Evolutionary conservation across 352 stramenopile genomes (phyloP), one percentile per base, ranked within the genome.

Genomic region (Pilasporangium apinafurcum): DNA sequence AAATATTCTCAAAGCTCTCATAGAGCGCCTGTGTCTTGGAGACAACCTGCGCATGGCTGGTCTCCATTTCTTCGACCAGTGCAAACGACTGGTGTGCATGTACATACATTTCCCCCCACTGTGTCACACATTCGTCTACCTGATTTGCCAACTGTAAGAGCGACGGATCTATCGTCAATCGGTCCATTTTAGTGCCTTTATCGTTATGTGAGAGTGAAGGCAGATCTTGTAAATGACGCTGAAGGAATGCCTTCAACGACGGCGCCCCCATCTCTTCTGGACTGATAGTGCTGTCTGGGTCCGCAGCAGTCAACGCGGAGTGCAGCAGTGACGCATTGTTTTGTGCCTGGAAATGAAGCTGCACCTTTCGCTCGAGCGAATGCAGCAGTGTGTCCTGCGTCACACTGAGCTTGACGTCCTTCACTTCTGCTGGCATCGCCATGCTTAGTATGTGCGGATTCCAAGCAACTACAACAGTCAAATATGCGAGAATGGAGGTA

Each of bases 61-160:
- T 51, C 43, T 92, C 81, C 81, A 92, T 89, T 31, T 90, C 75
- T 13, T 82, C 65, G 20, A 92, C 73, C 9, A 89, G 59, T 12
- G 59, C 68, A 20, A 86, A 67, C 16, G 75, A 78, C 18, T 76
- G 44, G 24, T 84, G 65, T 4, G 77, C 75, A 46, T 89, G 74
- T 17, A 57, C 50, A 25, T 65, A 64, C 37, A 92, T 40, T 29
- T 37, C 38, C 21, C 53, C 24, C 67, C 80, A 86, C 36, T 75
- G 49, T 4, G 37, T 20, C 16, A 48, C 54, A 14, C 62, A 73
- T 7, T 20, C 55, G 21, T 67, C 54, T n/a, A 86, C 27, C 12
- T 62, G 34, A 3, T 18, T 29, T 7, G 53, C 43, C 34, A 86
- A 75, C 27, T 35, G 43, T 16, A 42, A 5, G 32, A 81, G 62